A percentile compares a stretch with the other conserved stretches of the same genome.
Conservation (phyloP, 192 early-diverging fungal genomes). For the Dispira simplex region DNA sequence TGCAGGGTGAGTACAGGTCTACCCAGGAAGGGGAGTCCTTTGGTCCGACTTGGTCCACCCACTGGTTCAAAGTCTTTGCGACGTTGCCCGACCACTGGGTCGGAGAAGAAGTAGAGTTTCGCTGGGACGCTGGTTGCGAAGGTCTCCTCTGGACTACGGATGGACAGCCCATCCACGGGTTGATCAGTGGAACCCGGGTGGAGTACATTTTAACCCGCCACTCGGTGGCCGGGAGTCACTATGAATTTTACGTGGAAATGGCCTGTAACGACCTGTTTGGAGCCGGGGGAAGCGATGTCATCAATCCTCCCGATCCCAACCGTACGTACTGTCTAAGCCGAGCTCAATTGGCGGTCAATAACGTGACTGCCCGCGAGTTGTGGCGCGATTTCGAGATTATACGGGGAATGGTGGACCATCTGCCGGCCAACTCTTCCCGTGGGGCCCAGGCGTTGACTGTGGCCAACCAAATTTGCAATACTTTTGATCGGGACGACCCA, state of each 20-base stretch:
- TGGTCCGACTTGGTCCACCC: constrained; percentile 75
- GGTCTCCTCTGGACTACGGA: constrained; percentile 77
- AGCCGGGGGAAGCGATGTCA: constrained; percentile 39
- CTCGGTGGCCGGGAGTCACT: constrained; percentile 32
- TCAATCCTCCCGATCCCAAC: constrained; percentile 51
- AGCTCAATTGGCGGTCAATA: constrained; percentile 55
- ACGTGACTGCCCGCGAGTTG: constrained; percentile 51
- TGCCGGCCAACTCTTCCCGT: constrained; percentile 51
- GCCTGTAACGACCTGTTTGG: constrained; percentile 94
- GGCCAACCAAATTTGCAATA: constrained; percentile 70
- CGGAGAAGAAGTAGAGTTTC: constrained; percentile 64
- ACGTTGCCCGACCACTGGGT: constrained; percentile 49
- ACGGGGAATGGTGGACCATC: constrained; percentile 44
- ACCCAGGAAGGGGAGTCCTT: constrained; percentile 56
- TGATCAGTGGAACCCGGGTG: constrained; percentile 43
- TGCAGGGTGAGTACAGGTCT: constrained; percentile 46
- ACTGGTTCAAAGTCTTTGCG: constrained; percentile 60
- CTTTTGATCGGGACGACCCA: constrained; percentile 36
- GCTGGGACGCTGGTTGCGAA: constrained; percentile 81
- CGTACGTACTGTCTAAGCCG: constrained; percentile 38
- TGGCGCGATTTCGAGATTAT: constrained; percentile 68
- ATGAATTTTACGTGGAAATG: constrained; percentile 75
- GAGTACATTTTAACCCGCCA: constrained; percentile 32
- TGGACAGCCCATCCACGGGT: constrained; percentile 70
- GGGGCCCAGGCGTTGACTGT: constrained; percentile 64